Conservation (phyloP, 768 basidiomycete genomes). For the Baorangia bicolor region DNA sequence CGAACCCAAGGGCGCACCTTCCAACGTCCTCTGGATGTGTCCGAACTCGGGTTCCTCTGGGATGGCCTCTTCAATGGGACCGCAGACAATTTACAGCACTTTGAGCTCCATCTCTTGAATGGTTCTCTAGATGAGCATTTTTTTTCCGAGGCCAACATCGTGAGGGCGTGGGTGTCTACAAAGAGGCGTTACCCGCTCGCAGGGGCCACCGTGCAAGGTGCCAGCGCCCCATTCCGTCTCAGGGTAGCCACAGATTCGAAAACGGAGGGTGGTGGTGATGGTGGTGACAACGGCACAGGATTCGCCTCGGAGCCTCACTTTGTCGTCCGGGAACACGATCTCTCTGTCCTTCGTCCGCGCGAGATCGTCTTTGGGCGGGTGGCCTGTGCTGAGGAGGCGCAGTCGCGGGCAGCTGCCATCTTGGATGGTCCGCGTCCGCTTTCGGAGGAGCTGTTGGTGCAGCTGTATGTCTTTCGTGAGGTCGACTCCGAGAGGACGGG, state of each 20-base stretch:
- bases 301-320: slow-evolving; percentile 32
- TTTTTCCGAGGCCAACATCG: slow-evolving; percentile 36
- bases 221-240: background rate
- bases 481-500: slow-evolving; percentile 30
- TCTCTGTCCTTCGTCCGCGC: slow-evolving; percentile 31
- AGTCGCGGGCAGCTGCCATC: slow-evolving; percentile 26
- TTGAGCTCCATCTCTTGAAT: slow-evolving; percentile 27
- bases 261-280: background rate
- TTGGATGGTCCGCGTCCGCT: slow-evolving; percentile 38
- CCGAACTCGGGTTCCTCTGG: slow-evolving; percentile 43
- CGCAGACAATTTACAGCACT: slow-evolving; percentile 41
- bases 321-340: slow-evolving; percentile 38
- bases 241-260: background rate
- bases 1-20: slow-evolving; percentile 13
- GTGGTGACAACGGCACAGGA: background rate
- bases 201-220: slow-evolving; percentile 38
- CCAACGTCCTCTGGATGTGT: slow-evolving; percentile 40
- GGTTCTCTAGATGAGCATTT: slow-evolving; percentile 21
- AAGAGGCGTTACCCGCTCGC: slow-evolving; percentile 53
- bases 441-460: slow-evolving; percentile 42
- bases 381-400: slow-evolving; percentile 36
- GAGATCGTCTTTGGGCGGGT: slow-evolving; percentile 41
- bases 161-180: slow-evolving; percentile 43
- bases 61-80: slow-evolving; percentile 43
- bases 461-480: slow-evolving; percentile 42